Base-by-base conservation (phyloP, 371 early-diverging fungal species). In the Coemansia sp. region DNA sequence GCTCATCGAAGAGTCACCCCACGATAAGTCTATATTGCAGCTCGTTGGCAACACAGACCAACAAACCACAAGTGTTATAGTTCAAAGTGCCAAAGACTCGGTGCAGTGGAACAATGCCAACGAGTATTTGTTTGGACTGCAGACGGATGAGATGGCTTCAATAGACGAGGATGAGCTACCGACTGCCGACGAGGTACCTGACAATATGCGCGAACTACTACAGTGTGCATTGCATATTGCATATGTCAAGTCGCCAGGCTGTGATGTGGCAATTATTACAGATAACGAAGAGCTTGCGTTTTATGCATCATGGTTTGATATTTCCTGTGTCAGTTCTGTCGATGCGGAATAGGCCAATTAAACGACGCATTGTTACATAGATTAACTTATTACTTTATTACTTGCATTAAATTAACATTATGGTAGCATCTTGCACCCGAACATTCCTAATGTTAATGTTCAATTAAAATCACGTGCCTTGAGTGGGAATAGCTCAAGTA, bases 271-370 rank as follows among this genome's bases (percentile, higher is more conserved):
- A 13, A 24, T 70, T 16, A 63, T 59, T 13, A 67, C 72, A 0
- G 67, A 67, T 24, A 34, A 48, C 50, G 76, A 71, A 10, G 76
- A 75, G 58, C 61, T 71, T 16, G 62, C 26, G 52, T 75, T 71
- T 21, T 75, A 75, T 22, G 68, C 67, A 3, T 63, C 64, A 24
- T 75, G 76, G 76, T 75, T 75, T 54, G 71, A 62, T 2, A 26
- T 75, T 16, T 37, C 71, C 0, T 47, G 3, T 8, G 57, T 34
- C 34, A 34, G 34, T 34, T 34, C 34, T 34, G 34, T 34, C 10
- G 34, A 34, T 34, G 34, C 34, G 34, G 34, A 34, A 34, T 34
- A 34, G 34, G 31, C 31, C 31, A 31, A 7, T 31, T 31, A 31
- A 3, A 22, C 22, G 22, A 34, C 34, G 34, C 34, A 10, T 34